Conservation (phyloP, 768 basidiomycete genomes). For the Dacryopinax spathularia region DNA sequence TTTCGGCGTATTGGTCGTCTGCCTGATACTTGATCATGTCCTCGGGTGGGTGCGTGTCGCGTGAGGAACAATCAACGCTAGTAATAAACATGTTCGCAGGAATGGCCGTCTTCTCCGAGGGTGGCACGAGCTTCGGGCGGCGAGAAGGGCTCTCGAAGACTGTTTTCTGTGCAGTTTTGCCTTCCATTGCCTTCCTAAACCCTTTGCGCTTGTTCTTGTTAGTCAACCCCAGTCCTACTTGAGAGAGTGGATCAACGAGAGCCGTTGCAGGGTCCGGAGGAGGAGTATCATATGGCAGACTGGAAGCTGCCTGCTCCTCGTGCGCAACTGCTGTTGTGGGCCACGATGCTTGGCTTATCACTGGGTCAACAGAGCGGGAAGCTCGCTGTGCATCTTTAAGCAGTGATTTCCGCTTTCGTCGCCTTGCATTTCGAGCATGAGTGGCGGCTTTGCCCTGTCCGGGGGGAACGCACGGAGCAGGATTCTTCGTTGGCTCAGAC, state of each 20-base stretch:
- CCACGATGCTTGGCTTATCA: conserved; percentile 12
- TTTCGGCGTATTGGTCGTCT: conserved; percentile 4
- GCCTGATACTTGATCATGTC: conserved; percentile 24
- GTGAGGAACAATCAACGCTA: conserved; percentile 53
- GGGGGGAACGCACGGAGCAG: conserved; percentile 32
- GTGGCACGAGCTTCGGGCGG: conserved; percentile 38
- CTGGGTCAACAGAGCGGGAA: too few species aligned
- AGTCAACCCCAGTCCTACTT: conserved; percentile 40
- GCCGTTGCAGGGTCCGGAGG: background rate
- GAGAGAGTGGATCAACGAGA: conserved; percentile 11
- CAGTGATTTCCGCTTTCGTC: conserved; percentile 20
- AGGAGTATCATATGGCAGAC: background rate
- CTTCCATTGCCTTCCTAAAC: conserved; percentile 40
- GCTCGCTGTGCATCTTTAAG: conserved; percentile 29
- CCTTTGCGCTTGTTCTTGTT: conserved; percentile 67
- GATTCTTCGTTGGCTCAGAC: background rate
- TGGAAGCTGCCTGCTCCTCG: conserved; percentile 24
- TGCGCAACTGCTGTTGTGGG: conserved; percentile 20
- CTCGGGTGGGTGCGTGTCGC: conserved; percentile 5
- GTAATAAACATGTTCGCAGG: conserved; percentile 57
- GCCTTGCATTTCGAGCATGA: conserved; percentile 42
- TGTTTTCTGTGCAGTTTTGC: conserved; percentile 37
- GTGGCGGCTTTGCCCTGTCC: conserved; percentile 47
- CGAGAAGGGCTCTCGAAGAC: conserved; percentile 28
- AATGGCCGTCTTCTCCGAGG: conserved; percentile 41